phyloP scores from a whole-genome alignment of 2,329 filamentous ascomycete genomes.

The Alternaria atra region DNA sequence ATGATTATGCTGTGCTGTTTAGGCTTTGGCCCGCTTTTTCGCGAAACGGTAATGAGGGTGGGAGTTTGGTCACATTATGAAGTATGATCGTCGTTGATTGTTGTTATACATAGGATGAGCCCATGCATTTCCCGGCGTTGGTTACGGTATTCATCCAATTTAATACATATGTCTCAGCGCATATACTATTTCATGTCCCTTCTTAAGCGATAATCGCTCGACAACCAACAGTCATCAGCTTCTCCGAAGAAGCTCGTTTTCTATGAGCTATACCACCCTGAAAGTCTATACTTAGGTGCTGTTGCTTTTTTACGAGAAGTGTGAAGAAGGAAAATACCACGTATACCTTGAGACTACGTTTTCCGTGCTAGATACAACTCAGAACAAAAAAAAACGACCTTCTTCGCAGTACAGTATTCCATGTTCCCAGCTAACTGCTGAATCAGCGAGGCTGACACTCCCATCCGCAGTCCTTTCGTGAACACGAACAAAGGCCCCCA shows the following conservation, averaged over 20 bases:
- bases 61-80: neutral
- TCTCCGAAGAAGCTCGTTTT: neutral
- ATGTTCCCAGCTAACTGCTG: neutral
- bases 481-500: neutral
- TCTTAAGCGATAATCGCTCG: too few species aligned
- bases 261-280: too few species aligned
- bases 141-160: neutral
- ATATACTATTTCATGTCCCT: too few species aligned
- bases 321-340: too few species aligned
- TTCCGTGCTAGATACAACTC: too few species aligned
- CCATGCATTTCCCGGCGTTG: neutral
- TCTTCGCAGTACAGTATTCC: neutral
- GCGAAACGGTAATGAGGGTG: slow-evolving; percentile 1
- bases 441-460: neutral
- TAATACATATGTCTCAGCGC: neutral
- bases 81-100: neutral
- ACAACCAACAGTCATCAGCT: neutral
- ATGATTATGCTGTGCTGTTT: neutral
- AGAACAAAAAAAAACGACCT: too few species aligned
- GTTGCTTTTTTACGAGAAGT: too few species aligned
- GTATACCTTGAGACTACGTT: too few species aligned
- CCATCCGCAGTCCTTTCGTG: neutral
- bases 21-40: neutral
- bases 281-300: too few species aligned
- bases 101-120: neutral